Evolutionary conservation across 2,329 filamentous ascomycete genomes (phyloP).

Genomic region (Niveomyces coronatus): DNA sequence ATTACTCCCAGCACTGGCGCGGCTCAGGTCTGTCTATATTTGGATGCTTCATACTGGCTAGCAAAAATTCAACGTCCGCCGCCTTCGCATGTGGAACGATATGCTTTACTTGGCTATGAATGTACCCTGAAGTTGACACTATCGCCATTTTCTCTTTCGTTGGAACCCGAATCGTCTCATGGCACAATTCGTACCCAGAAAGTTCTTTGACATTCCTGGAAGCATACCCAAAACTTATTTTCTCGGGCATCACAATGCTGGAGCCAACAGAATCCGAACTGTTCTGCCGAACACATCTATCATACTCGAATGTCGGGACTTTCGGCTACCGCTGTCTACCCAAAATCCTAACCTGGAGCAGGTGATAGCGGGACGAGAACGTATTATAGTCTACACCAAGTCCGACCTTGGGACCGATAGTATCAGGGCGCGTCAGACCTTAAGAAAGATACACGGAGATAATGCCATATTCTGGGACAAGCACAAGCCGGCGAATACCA

Average conservation of each 20-base stretch:
- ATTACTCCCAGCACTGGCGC: too few species aligned
- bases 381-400: conserved; percentile 88
- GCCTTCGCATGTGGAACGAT: too few species aligned
- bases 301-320: conserved; percentile 90
- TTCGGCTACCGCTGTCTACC: conserved; percentile 78
- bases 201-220: conserved; percentile 57
- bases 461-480: conserved; percentile 36
- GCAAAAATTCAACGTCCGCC: too few species aligned
- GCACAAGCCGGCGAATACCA: conserved; percentile 22
- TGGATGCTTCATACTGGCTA: too few species aligned
- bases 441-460: conserved; percentile 25
- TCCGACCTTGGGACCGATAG: conserved; percentile 53
- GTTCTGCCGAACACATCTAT: conserved; percentile 73
- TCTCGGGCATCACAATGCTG: conserved; percentile 82
- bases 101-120: too few species aligned
- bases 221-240: conserved; percentile 86
- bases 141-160: too few species aligned
- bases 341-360: conserved; percentile 85
- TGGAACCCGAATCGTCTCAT: conserved; percentile 14
- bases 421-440: conserved; percentile 15
- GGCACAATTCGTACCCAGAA: conserved; percentile 59
- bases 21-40: too few species aligned
- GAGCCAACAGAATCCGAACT: conserved; percentile 70
- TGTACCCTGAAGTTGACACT: too few species aligned
- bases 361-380: conserved; percentile 58